Percentiles rank a stretch among this genome's conserved stretches.
Conservation (phyloP, 2,329 filamentous ascomycete genomes). For the Aspergillus terreus region DNA sequence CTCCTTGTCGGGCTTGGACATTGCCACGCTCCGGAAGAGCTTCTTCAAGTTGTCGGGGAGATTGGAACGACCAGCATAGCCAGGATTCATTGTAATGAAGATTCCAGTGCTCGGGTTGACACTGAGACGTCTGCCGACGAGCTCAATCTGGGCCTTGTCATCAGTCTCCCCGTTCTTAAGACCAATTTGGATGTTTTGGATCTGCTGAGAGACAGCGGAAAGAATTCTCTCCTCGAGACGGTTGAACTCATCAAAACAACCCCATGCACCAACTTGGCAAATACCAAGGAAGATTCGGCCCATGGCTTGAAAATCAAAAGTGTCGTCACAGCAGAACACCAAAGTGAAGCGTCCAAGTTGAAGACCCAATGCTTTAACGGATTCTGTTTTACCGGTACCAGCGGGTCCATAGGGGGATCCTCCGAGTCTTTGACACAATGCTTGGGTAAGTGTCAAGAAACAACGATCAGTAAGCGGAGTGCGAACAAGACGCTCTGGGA, state of each 20-base stretch:
- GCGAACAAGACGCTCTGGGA: conserved; percentile 90
- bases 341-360: conserved; percentile 96
- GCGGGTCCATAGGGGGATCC: conserved; percentile 96
- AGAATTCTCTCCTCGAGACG: conserved; percentile 96
- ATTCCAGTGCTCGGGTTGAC: conserved; percentile 95
- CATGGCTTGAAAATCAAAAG: conserved; percentile 99
- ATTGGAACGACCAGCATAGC: conserved; percentile 96
- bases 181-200: conserved; percentile 98
- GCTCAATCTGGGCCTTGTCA: conserved; percentile 82
- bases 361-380: conserved; percentile 94
- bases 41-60: conserved; percentile 99
- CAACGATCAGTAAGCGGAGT: conserved; percentile 97
- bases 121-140: conserved; percentile 83
- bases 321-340: conserved; percentile 99
- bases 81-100: conserved; percentile 99
- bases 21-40: conserved; percentile 96
- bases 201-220: conserved; percentile 97
- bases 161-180: conserved; percentile 80
- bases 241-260: conserved; percentile 99
- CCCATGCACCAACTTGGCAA: conserved; percentile 98
- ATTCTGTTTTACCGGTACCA: conserved; percentile 98
- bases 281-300: conserved; percentile 98
- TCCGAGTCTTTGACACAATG: conserved; percentile 87
- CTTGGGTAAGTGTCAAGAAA: conserved; percentile 96
- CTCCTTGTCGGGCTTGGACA: conserved; percentile 99